Evolutionary conservation across 768 basidiomycete genomes (phyloP).

Genomic region (Lenzites betulinus): DNA sequence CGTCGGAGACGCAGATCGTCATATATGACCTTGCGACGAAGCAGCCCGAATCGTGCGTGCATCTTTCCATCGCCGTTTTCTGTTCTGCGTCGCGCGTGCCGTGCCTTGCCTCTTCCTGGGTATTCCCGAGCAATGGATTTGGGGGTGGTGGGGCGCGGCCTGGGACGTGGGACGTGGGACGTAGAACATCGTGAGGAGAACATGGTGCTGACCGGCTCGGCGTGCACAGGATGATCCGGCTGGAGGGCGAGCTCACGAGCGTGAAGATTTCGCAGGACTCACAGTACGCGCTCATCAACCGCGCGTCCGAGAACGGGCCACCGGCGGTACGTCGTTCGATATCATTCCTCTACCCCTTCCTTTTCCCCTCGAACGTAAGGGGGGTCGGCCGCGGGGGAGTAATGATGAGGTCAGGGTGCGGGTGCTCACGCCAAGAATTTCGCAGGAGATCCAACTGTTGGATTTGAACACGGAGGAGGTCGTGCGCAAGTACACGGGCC

Average conservation of each 20-base stretch:
- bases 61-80: not conserved
- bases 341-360: not conserved
- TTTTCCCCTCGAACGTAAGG: constrained; percentile 1
- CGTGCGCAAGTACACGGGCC: constrained; percentile 82
- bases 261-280: constrained; percentile 87
- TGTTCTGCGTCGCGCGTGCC: not conserved
- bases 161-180: no score
- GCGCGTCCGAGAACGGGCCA: constrained; percentile 76
- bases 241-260: constrained; percentile 85
- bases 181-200: not conserved
- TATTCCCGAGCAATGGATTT: not conserved
- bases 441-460: constrained; percentile 88
- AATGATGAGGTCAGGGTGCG: not conserved
- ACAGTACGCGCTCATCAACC: constrained; percentile 82
- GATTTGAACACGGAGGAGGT: constrained; percentile 70
- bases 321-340: constrained; percentile 23
- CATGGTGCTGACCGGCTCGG: not conserved
- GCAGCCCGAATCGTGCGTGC: constrained; percentile 65
- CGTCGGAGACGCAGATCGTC: constrained; percentile 62
- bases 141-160: no score
- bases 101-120: not conserved
- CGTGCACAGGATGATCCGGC: constrained; percentile 55
- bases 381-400: not conserved
- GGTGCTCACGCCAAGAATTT: constrained; percentile 16
- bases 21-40: constrained; percentile 76